Conservation (phyloP, 371 early-diverging fungal species). For the Zancudomyces culisetae region DNA sequence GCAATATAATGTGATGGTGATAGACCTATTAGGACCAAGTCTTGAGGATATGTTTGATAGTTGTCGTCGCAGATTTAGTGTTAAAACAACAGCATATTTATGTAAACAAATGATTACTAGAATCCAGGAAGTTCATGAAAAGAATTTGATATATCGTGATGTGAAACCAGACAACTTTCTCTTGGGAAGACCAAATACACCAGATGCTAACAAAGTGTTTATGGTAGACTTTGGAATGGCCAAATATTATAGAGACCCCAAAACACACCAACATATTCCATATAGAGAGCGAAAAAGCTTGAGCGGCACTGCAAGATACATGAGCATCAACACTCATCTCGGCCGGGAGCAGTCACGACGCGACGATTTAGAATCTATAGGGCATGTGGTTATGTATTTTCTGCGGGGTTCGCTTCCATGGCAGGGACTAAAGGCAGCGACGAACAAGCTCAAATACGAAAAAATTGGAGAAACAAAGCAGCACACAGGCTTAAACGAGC, state of each 20-base stretch:
- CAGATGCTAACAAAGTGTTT: constrained; percentile 39
- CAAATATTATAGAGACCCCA: constrained; percentile 87
- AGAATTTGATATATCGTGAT: constrained; percentile 94
- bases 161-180: constrained; percentile 99
- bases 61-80: constrained; percentile 72
- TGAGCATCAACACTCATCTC: constrained; percentile 90
- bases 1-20: constrained; percentile 79
- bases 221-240: constrained; percentile 96
- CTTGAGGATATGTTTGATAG: constrained; percentile 95
- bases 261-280: constrained; percentile 84
- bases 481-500: constrained; percentile 70
- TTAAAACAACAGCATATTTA: constrained; percentile 89
- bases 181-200: constrained; percentile 55
- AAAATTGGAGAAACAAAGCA: constrained; percentile 98
- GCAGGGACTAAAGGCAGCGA: constrained; percentile 97
- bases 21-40: constrained; percentile 95
- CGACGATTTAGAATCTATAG: constrained; percentile 97
- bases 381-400: constrained; percentile 99
- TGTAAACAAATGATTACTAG: constrained; percentile 92
- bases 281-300: constrained; percentile 78
- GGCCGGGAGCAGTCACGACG: constrained; percentile 93
- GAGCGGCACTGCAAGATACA: constrained; percentile 93
- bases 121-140: constrained; percentile 92
- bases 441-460: constrained; percentile 97
- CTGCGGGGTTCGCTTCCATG: constrained; percentile 95